Conservation (phyloP, 495 filamentous ascomycete genomes). For the Trichoderma virens region DNA sequence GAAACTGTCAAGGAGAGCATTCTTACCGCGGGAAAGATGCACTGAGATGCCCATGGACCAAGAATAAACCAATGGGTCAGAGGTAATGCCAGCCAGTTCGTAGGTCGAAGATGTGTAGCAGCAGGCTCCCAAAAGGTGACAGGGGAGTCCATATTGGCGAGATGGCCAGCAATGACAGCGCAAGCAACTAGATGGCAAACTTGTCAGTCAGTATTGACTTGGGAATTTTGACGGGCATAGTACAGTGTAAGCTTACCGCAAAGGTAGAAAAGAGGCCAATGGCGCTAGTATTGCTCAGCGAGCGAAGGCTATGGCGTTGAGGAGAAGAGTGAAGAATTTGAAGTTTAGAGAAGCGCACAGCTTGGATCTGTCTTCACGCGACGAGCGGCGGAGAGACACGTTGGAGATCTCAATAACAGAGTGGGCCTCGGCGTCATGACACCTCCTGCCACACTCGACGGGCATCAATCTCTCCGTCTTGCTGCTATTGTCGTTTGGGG, state of each 20-base stretch:
- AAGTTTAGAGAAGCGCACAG: no score
- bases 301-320: conserved; percentile 80
- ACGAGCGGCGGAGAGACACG: no score
- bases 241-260: conserved; percentile 47
- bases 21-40: conserved; percentile 76
- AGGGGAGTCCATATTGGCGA: conserved; percentile 69
- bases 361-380: no score
- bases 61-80: conserved; percentile 90
- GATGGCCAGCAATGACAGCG: conserved; percentile 75
- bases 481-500: no score
- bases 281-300: conserved; percentile 84
- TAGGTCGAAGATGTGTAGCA: conserved; percentile 66
- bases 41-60: conserved; percentile 91
- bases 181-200: conserved; percentile 53
- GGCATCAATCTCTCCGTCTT: no score
- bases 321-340: conserved; percentile 73
- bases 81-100: conserved; percentile 84
- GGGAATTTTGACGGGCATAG: not conserved
- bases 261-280: conserved; percentile 83
- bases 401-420: no score
- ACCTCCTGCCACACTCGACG: no score
- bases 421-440: no score
- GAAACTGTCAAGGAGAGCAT: not conserved
- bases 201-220: not conserved
- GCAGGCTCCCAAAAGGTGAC: conserved; percentile 85